These are phyloP conservation scores for Fomitopsis palustris DNA, from an alignment of 1,284 basidiomycete species.

Conservation along the genomic window DNA sequence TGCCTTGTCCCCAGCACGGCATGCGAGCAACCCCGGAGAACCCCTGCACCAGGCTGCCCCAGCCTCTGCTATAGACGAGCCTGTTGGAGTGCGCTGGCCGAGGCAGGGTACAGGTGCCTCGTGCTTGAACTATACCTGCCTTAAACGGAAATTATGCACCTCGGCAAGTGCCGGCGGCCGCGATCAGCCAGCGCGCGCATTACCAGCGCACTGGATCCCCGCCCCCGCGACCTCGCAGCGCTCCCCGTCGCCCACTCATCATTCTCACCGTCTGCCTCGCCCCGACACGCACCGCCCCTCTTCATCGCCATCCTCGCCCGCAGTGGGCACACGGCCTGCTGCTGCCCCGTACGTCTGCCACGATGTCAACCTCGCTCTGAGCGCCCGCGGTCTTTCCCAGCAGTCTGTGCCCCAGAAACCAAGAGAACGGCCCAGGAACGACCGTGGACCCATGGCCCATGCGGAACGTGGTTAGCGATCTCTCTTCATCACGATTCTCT, in stretches of 20 bases:
- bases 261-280: background rate
- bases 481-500: background rate
- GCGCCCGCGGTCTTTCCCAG: background rate
- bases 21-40: background rate
- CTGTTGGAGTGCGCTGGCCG: background rate
- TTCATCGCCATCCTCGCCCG: background rate
- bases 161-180: background rate
- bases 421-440: background rate
- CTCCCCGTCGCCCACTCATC: background rate
- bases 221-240: background rate
- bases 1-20: background rate
- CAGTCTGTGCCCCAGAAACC: background rate
- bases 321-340: background rate
- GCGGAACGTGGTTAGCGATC: background rate
- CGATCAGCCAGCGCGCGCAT: background rate
- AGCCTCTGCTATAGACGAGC: background rate
- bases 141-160: background rate
- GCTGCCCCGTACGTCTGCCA: background rate
- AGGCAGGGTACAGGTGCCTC: background rate
- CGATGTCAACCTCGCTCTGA: background rate
- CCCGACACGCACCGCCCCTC: background rate
- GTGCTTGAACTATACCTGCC: background rate
- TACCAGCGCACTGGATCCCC: background rate
- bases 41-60: background rate
- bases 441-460: background rate